Conservation (phyloP, 169 alveolate genomes). For the Toxoplasma gondii region DNA sequence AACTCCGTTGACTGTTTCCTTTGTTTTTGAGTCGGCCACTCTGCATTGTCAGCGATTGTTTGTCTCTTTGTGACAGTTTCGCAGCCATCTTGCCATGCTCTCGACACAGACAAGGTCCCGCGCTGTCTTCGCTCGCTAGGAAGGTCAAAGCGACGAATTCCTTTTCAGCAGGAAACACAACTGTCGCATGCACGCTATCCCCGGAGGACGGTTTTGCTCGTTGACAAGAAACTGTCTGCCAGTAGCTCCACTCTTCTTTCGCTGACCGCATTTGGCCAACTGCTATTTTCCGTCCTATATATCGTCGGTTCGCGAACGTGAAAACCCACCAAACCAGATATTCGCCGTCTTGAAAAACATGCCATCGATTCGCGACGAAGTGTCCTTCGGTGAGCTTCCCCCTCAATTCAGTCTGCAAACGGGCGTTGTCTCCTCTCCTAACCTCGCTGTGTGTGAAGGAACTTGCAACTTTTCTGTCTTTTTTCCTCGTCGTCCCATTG, state of each 20-base stretch:
- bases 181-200: neutral
- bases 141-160: slow-evolving; percentile 1
- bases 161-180: neutral
- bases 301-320: neutral
- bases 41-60: neutral
- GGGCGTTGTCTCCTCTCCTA: too few species aligned
- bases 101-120: neutral
- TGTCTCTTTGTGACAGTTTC: neutral
- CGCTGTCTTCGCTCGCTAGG: slow-evolving; percentile 9
- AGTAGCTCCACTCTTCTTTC: neutral
- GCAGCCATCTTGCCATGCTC: neutral
- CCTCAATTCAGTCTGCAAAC: neutral
- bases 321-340: neutral
- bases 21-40: too few species aligned
- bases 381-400: slow-evolving; percentile 43
- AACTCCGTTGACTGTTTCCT: neutral
- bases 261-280: neutral
- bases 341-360: slow-evolving; percentile 10
- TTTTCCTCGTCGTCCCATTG: too few species aligned
- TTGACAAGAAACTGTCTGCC: neutral
- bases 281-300: neutral
- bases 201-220: slow-evolving; percentile 13
- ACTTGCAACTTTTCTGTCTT: too few species aligned
- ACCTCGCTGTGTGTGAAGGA: too few species aligned
- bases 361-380: slow-evolving; percentile 60